Percentiles rank a stretch among this genome's conserved stretches.
Conservation (phyloP, 192 early-diverging fungal genomes). For the Rhizophagus prolifer region DNA sequence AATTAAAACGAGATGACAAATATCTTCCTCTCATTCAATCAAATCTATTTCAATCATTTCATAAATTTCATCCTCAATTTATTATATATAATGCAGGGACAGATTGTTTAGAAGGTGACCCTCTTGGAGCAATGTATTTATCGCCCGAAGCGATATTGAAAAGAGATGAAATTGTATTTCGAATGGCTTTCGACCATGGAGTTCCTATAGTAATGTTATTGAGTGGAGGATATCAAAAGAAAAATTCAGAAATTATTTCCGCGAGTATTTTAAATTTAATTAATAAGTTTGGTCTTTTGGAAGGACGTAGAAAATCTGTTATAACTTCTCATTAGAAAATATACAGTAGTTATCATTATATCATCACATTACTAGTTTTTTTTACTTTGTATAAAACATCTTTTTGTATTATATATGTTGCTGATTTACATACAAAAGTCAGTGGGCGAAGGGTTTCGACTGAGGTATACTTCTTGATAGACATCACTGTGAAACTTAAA, state of each 20-base stretch:
- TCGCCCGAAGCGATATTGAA: conserved; percentile 6
- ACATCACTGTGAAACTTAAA: no score
- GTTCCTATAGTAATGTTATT: conserved; percentile 29
- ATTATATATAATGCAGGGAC: conserved; percentile 32
- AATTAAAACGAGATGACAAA: not conserved
- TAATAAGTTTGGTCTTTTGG: conserved; percentile 25
- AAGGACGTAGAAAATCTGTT: not conserved
- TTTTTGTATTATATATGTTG: no score
- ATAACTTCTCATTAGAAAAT: not conserved
- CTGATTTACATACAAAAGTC: no score
- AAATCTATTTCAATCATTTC: conserved; percentile 25
- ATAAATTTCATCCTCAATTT: conserved; percentile 28
- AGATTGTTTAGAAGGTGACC: conserved; percentile 28
- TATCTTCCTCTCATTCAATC: conserved; percentile 26
- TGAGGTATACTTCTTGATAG: no score
- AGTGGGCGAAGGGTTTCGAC: no score
- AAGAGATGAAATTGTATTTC: conserved; percentile 29
- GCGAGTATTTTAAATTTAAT: conserved; percentile 27
- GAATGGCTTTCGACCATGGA: conserved; percentile 25
- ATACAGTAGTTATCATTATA: no score
- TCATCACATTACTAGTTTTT: not conserved
- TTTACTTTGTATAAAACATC: no score
- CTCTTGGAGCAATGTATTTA: conserved; percentile 27
- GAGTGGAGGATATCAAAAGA: conserved; percentile 33
- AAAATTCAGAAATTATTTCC: conserved; percentile 31